A percentile compares a stretch with the other conserved stretches of the same genome.
Conservation (phyloP, 371 early-diverging fungal genomes). For the Rhizopus sp. region DNA sequence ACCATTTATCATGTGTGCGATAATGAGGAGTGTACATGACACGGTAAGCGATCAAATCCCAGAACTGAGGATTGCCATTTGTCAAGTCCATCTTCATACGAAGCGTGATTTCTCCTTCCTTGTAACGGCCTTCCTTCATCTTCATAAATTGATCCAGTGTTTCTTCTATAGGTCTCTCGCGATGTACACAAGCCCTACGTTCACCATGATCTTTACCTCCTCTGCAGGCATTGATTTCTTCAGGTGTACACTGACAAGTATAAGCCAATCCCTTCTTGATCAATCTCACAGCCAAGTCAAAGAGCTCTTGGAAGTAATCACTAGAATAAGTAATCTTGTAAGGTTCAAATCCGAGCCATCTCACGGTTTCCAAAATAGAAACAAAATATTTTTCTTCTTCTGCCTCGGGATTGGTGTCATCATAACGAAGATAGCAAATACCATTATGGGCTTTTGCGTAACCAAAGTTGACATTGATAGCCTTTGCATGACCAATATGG, state of each 20-base stretch:
- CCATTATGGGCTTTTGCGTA: constrained; percentile 96
- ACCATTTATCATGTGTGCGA: constrained; percentile 93
- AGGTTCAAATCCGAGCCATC: constrained; percentile 99
- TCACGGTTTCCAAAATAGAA: constrained; percentile 94
- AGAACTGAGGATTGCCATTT: constrained; percentile 98
- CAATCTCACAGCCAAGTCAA: constrained; percentile 90
- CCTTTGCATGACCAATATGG: constrained; percentile 99
- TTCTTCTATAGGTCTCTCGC: constrained; percentile 93
- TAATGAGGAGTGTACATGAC: constrained; percentile 92
- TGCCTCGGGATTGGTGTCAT: constrained; percentile 99
- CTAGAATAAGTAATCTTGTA: constrained; percentile 94
- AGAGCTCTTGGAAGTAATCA: constrained; percentile 96
- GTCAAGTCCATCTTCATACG: constrained; percentile 99
- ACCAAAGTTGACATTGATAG: constrained; percentile 99
- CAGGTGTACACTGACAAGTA: constrained; percentile 96
- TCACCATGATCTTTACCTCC: constrained; percentile 91
- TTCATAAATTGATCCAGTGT: constrained; percentile 93
- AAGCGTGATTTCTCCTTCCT: constrained; percentile 91
- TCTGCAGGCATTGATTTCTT: constrained; percentile 90
- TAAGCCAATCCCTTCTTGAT: constrained; percentile 96
- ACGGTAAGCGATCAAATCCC: constrained; percentile 99
- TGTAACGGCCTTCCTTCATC: constrained; percentile 98
- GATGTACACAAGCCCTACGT: constrained; percentile 89
- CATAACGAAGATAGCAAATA: constrained; percentile 94
- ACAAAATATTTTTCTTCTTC: constrained; percentile 97